Evolutionary conservation across 768 basidiomycete species (phyloP).

Genomic region (Pulveroboletus frians): DNA sequence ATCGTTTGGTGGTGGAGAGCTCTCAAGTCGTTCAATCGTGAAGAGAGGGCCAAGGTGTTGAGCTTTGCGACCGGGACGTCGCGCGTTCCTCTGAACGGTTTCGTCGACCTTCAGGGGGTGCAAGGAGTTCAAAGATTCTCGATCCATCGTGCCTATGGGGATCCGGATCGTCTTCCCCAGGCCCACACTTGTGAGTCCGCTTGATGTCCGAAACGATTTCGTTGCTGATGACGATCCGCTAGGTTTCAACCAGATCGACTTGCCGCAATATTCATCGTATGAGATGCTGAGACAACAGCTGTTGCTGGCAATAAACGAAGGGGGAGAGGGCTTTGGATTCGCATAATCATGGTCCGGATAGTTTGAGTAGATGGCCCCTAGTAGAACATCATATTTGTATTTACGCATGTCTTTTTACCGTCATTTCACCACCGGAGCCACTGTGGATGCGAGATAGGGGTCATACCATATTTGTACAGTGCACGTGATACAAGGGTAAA

Average conservation of each 20-base stretch:
- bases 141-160: slow-evolving; percentile 90
- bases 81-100: slow-evolving; percentile 90
- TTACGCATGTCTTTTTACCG: slow-evolving; percentile 17
- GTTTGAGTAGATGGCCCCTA: slow-evolving; percentile 16
- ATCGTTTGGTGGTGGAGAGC: slow-evolving; percentile 99
- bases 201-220: neutral
- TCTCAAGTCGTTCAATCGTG: slow-evolving; percentile 93
- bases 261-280: slow-evolving; percentile 93
- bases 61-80: slow-evolving; percentile 96
- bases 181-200: slow-evolving; percentile 76
- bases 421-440: neutral
- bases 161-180: slow-evolving; percentile 77
- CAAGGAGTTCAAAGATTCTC: slow-evolving; percentile 94
- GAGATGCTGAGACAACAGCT: slow-evolving; percentile 93
- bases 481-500: too few species aligned
- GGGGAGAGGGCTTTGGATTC: slow-evolving; percentile 94
- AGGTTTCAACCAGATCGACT: slow-evolving; percentile 94
- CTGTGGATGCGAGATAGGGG: too few species aligned
- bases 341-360: slow-evolving; percentile 31
- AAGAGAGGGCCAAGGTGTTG: slow-evolving; percentile 93
- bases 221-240: slow-evolving; percentile 9
- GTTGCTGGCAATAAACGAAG: slow-evolving; percentile 90
- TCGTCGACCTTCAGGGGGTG: slow-evolving; percentile 91
- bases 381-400: slow-evolving; percentile 35
- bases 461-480: too few species aligned